Conservation (phyloP, 1,284 basidiomycete species). For the Ustilago curta region DNA sequence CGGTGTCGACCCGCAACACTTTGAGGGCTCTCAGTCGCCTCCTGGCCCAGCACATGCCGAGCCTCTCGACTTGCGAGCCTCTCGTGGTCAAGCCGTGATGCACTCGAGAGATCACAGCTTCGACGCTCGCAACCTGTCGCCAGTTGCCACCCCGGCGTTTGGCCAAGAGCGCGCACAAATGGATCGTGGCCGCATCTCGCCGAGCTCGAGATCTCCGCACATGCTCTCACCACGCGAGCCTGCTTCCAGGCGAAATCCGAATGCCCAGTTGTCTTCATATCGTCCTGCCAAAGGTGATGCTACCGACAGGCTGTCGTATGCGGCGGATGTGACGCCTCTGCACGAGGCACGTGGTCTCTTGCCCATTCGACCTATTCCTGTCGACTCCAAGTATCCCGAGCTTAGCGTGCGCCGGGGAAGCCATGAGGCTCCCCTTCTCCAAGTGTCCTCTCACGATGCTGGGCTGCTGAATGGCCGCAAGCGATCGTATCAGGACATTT, state of each 20-base stretch:
- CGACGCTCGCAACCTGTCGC: slow-evolving; percentile 15
- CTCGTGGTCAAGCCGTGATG: slow-evolving; percentile 5
- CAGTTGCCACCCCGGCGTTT: slow-evolving; percentile 9
- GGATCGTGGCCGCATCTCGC: slow-evolving; percentile 24
- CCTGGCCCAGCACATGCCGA: slow-evolving; percentile 19
- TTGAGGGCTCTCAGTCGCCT: slow-evolving; percentile 43
- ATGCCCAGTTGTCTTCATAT: slow-evolving; percentile 18
- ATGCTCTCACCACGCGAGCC: slow-evolving; percentile 12
- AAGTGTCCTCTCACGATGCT: slow-evolving; percentile 5
- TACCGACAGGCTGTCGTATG: slow-evolving; percentile 21
- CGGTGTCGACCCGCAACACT: slow-evolving; percentile 37
- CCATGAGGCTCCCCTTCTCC: neutral
- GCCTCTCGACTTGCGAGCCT: slow-evolving; percentile 10
- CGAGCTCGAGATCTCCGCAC: slow-evolving; percentile 14
- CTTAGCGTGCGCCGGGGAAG: slow-evolving; percentile 24
- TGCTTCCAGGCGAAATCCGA: slow-evolving; percentile 12
- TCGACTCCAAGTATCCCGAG: slow-evolving; percentile 36
- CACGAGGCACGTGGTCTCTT: slow-evolving; percentile 45
- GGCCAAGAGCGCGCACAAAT: slow-evolving; percentile 4
- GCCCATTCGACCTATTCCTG: slow-evolving; percentile 49
- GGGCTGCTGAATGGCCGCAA: slow-evolving; percentile 32
- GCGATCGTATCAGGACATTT: slow-evolving; percentile 42
- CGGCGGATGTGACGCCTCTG: slow-evolving; percentile 40
- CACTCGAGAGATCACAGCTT: slow-evolving; percentile 14
- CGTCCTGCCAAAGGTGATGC: slow-evolving; percentile 15